Evolutionary conservation across 106 monocot species (phyloP).

Genomic region (Triglochin maritima): DNA sequence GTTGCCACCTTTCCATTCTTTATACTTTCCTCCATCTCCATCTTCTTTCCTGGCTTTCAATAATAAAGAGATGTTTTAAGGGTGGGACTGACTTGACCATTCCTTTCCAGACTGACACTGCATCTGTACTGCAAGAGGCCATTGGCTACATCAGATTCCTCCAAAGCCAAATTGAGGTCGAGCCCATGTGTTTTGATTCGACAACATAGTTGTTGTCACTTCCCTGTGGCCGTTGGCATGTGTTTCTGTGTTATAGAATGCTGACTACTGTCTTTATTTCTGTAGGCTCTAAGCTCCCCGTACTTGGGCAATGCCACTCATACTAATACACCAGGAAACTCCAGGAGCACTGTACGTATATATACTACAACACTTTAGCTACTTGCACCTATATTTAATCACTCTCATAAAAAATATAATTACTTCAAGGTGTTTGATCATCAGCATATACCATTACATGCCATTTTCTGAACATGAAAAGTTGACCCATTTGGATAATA

Average conservation of each 20-base stretch:
- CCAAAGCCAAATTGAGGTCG: slow-evolving; percentile 77
- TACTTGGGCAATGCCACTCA: slow-evolving; percentile 37
- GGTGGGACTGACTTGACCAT: slow-evolving; percentile 12
- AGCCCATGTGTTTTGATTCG: slow-evolving; percentile 11
- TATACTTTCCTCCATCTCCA: background rate
- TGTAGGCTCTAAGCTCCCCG: slow-evolving; percentile 76
- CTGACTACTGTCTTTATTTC: background rate
- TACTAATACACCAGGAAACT: background rate
- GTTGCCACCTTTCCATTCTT: background rate
- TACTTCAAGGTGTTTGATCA: background rate
- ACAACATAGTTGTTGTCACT: slow-evolving; percentile 27
- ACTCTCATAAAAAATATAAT: background rate
- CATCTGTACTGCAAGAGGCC: slow-evolving; percentile 84
- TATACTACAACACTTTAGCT: background rate
- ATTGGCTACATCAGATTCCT: slow-evolving; percentile 98
- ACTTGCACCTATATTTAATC: background rate
- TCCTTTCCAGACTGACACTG: slow-evolving; percentile 95
- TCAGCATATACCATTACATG: background rate
- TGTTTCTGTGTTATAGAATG: slow-evolving; percentile 6
- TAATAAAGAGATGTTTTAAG: slow-evolving; percentile 4
- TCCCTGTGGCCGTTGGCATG: slow-evolving; percentile 8
- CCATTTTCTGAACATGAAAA: background rate
- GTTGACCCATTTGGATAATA: background rate
- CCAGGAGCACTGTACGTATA: background rate
- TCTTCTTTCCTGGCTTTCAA: slow-evolving; percentile 10